These are phyloP conservation scores for Fusarium liriodendri DNA, from an alignment of 2,329 filamentous ascomycete species.

Conservation along the genomic window DNA sequence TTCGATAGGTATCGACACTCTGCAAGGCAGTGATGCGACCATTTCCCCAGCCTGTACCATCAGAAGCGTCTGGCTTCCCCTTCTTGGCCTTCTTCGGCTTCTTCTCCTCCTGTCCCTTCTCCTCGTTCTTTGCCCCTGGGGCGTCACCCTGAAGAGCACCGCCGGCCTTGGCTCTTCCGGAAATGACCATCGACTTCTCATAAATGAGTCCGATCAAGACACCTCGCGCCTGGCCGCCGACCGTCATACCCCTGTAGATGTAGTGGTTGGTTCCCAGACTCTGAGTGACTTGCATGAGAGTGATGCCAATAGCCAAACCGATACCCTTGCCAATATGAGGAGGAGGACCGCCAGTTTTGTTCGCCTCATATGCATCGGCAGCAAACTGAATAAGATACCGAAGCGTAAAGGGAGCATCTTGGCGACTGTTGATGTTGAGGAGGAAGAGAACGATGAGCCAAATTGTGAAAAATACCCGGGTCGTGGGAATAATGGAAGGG, in stretches of 20 bases:
- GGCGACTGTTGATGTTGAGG: neutral
- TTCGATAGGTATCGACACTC: conserved; percentile 93
- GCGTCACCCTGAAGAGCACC: conserved; percentile 58
- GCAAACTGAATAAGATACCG: conserved; percentile 90
- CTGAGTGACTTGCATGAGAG: conserved; percentile 85
- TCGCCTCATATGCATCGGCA: conserved; percentile 79
- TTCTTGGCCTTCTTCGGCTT: conserved; percentile 53
- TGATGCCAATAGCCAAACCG: conserved; percentile 86
- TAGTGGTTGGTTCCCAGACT: conserved; percentile 89
- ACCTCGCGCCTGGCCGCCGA: conserved; percentile 85
- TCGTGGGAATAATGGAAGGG: neutral
- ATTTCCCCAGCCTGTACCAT: conserved; percentile 89
- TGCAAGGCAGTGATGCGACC: conserved; percentile 93
- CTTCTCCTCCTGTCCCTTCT: conserved; percentile 50
- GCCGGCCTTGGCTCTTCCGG: conserved; percentile 87
- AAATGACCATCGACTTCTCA: conserved; percentile 91
- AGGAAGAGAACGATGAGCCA: neutral
- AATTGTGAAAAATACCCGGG: neutral
- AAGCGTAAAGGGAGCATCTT: conserved; percentile 69
- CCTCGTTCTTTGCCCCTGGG: conserved; percentile 58
- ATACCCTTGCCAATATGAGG: conserved; percentile 82
- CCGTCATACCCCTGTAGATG: conserved; percentile 91
- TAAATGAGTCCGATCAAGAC: conserved; percentile 89
- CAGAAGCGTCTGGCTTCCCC: conserved; percentile 56
- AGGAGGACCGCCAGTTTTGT: conserved; percentile 58